These are phyloP conservation scores for Hydrangea macrophylla DNA, from an alignment of 148 eudicot species.

Conservation along the genomic window DNA sequence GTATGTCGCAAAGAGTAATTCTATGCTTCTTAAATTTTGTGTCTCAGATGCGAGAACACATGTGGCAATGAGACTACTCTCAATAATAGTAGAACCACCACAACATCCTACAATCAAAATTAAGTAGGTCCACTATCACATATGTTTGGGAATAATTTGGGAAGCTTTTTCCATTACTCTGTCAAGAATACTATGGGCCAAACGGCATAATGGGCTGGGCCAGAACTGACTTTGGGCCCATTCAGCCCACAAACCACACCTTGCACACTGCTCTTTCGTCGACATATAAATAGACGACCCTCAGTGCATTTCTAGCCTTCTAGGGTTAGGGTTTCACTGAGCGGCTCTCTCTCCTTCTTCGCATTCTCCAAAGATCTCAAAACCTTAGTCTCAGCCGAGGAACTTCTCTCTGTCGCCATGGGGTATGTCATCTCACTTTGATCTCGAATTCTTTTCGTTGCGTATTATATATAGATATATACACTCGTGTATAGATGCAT, in stretches of 20 bases:
- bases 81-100: too few species aligned
- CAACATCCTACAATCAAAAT: too few species aligned
- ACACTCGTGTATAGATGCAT: not conserved
- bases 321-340: conserved; percentile 7
- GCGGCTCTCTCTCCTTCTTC: not conserved
- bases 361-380: not conserved
- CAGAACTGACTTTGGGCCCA: not conserved
- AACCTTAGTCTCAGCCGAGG: not conserved
- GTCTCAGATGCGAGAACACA: too few species aligned
- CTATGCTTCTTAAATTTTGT: too few species aligned
- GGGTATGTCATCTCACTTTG: not conserved
- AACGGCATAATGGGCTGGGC: not conserved
- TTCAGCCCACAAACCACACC: not conserved
- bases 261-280: too few species aligned
- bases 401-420: conserved; percentile 6
- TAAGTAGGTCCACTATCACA: too few species aligned
- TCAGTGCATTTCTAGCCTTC: not conserved
- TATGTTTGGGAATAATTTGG: too few species aligned
- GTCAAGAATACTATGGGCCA: not conserved
- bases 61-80: too few species aligned
- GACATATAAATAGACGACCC: not conserved
- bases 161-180: too few species aligned
- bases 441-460: not conserved
- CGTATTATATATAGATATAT: not conserved
- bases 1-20: too few species aligned